A percentile compares a stretch with the other conserved stretches of the same genome.
These are phyloP conservation scores for Acer yangbiense DNA, from an alignment of 345 rosid genomes.

Conservation along the genomic window DNA sequence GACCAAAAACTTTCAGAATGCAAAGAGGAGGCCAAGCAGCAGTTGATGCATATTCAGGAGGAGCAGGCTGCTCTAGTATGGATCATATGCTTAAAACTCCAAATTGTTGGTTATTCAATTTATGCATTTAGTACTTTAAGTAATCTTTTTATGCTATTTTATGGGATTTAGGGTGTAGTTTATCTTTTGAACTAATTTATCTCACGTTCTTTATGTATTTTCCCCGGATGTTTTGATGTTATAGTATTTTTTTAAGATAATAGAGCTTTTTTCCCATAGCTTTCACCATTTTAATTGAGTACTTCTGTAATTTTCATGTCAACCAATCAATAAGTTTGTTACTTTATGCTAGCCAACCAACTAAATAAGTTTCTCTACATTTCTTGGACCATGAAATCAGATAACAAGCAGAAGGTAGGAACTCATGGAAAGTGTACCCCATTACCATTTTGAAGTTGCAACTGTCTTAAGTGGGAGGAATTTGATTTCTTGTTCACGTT, in stretches of 20 bases:
- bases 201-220: slow-evolving; percentile 5
- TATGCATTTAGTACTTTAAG: neutral
- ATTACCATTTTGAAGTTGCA: neutral
- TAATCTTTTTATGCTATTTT: neutral
- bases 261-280: neutral
- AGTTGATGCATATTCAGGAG: slow-evolving; percentile 49
- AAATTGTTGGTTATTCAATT: slow-evolving; percentile 12
- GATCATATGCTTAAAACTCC: slow-evolving; percentile 24
- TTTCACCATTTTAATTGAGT: neutral
- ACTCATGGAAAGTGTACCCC: neutral
- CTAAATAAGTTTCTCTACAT: neutral
- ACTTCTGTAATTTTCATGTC: neutral
- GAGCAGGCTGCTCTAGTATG: slow-evolving; percentile 75
- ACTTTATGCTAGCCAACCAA: neutral
- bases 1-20: slow-evolving; percentile 53
- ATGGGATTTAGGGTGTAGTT: neutral
- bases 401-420: neutral
- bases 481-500: slow-evolving; percentile 2
- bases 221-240: too few species aligned
- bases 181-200: neutral
- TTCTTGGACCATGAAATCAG: too few species aligned
- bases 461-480: neutral
- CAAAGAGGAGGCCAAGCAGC: slow-evolving; percentile 59
- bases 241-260: neutral
- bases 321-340: neutral